Percentiles rank a stretch among this genome's conserved stretches.
phyloP scores from a whole-genome alignment of 768 basidiomycete species.

The Pleurotus citrinopileatus region DNA sequence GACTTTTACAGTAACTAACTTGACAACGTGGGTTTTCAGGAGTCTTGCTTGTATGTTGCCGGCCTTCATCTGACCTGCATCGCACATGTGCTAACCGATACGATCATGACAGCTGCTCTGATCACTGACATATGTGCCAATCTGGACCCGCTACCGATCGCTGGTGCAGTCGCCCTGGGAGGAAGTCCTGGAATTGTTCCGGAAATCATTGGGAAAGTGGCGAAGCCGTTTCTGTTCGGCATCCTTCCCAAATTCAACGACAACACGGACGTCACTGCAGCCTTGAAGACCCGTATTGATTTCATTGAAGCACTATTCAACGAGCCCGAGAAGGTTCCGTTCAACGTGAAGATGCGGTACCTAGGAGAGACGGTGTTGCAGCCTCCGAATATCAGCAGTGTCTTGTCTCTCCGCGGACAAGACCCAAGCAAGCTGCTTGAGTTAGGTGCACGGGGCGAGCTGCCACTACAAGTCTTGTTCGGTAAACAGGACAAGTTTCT shows the following conservation, averaged over 20 bases:
- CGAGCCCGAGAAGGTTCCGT: constrained; percentile 22
- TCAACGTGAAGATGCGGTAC: constrained; percentile 21
- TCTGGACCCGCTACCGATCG: constrained; percentile 23
- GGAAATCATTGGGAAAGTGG: constrained; percentile 17
- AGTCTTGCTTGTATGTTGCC: constrained; percentile 25
- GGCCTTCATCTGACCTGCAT: no score
- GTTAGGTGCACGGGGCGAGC: constrained; percentile 19
- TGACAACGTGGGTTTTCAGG: constrained; percentile 19
- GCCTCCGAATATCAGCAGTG: constrained; percentile 16
- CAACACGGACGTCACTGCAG: constrained; percentile 19
- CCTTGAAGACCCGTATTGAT: constrained; percentile 16
- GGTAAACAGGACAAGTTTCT: constrained; percentile 5
- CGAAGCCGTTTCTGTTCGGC: constrained; percentile 17
- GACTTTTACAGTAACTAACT: not conserved
- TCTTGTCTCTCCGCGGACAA: constrained; percentile 23
- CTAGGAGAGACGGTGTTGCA: constrained; percentile 19
- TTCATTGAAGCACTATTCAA: constrained; percentile 27
- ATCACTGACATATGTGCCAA: constrained; percentile 26
- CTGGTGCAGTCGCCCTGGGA: constrained; percentile 24
- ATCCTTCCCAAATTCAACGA: constrained; percentile 20
- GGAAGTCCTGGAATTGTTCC: constrained; percentile 25
- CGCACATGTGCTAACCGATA: not conserved
- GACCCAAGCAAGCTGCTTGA: constrained; percentile 22
- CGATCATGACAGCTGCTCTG: constrained; percentile 19
- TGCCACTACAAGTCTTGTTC: constrained; percentile 24